Base-by-base conservation (phyloP, 2,329 filamentous ascomycete genomes). In the Penicillium janthinellum region DNA sequence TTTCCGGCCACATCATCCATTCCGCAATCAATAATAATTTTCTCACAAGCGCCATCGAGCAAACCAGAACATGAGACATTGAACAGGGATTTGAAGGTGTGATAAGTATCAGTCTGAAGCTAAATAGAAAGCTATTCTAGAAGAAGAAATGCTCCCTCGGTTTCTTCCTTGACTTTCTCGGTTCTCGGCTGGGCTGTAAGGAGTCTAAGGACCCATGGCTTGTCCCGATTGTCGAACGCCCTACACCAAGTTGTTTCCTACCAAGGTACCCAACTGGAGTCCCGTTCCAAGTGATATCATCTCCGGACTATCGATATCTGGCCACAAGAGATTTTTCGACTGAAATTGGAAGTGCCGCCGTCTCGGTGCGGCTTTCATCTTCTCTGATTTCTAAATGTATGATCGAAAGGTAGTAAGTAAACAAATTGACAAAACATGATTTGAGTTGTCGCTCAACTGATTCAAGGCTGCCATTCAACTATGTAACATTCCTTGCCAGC, bases 151-250 rank as follows among this genome's bases (percentile, higher is more conserved):
- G 6, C 11, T 31, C 5, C 12, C 22, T 28, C 4, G 44, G 22
- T 47, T 28, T 47, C 20, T 12, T 47, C 44, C 10, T 51, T 45
- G 54, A 50, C 11, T 17, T 37, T 42, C 34, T 61, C 57, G 45
- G 44, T 39, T 56, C 28, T 31, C 28, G 28, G 28, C 22, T 22
- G 22, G 22, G 22, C 22, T 22, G 22, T 4, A 56, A 25, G 42
- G 15, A 17, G 17, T 17, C 17, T 1, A 17, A 17, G 42, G 15
- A 25, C 11, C 54, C 61, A 51, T 59, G 41, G 11, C 49, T 55
- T 54, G 42, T 35, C 47, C 44, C 14, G 45, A 62, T 14, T 60
- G 60, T 61, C 60, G 51, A 58, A 67, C 60, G 35, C 25, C n/a
- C 59, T 55, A 20, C 44, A 56, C 22, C 42, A 60, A 38, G 22